A percentile compares a stretch with the other conserved stretches of the same genome.
Conservation (phyloP, 2,329 filamentous ascomycete species). For the Zymoseptoria crescenta region DNA sequence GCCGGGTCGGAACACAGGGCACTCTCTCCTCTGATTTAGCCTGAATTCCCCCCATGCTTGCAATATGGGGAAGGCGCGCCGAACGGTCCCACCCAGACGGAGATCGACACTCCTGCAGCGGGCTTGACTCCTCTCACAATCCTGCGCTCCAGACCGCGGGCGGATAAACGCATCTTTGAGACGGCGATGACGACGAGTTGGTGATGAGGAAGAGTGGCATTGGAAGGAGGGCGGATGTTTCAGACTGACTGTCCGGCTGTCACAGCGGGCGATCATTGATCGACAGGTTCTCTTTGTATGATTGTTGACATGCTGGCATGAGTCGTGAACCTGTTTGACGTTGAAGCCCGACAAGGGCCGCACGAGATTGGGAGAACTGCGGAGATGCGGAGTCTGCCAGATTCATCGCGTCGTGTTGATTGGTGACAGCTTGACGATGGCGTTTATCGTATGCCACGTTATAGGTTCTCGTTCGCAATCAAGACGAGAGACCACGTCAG, state of each 20-base stretch:
- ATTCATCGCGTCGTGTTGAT: no score
- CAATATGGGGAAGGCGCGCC: neutral
- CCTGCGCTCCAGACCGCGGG: neutral
- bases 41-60: neutral
- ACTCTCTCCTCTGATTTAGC: neutral
- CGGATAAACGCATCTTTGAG: neutral
- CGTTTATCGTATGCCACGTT: no score
- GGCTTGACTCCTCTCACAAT: neutral
- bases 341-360: neutral
- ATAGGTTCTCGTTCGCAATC: neutral
- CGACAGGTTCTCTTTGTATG: neutral
- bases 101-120: neutral
- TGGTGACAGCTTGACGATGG: no score
- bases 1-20: neutral
- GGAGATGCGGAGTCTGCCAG: neutral
- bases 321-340: neutral
- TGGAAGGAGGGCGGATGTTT: neutral
- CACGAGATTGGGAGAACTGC: neutral
- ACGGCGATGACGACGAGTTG: neutral
- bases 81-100: neutral
- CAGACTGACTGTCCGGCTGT: neutral
- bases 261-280: neutral
- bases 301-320: neutral
- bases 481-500: no score
- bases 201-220: neutral